phyloP scores from a whole-genome alignment of 805 yeast species.

The Barnettozyma populi region DNA sequence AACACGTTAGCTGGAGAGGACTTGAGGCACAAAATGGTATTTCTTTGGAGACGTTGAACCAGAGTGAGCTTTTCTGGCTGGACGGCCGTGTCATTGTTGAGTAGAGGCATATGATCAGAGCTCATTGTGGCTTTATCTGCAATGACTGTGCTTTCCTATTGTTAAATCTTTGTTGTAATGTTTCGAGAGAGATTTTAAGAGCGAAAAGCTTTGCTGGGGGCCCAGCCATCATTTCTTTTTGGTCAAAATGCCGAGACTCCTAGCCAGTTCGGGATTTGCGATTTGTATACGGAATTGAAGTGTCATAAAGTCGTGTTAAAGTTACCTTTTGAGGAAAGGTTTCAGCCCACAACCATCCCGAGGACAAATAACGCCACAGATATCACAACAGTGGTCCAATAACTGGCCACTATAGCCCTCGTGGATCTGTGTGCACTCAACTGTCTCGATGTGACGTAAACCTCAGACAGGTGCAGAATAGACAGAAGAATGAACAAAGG shows the following conservation, averaged over 20 bases:
- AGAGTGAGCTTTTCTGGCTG: conserved; percentile 3
- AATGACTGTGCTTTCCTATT: no score
- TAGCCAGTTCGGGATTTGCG: no score
- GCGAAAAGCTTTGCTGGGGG: no score
- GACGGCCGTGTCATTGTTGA: not conserved
- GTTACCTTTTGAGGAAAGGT: no score
- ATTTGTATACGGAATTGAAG: no score
- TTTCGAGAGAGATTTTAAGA: no score
- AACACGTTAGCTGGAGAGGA: conserved; percentile 74
- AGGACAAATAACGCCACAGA: not conserved
- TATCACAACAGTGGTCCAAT: not conserved
- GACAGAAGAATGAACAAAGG: conserved; percentile 26
- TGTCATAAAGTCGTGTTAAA: not conserved
- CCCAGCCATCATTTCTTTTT: no score
- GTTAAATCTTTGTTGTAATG: no score
- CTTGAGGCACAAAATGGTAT: conserved; percentile 29
- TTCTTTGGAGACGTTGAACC: conserved; percentile 16
- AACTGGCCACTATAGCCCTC: not conserved
- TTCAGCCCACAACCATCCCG: conserved; percentile 2
- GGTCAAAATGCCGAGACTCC: no score
- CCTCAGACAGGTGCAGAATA: conserved; percentile 3
- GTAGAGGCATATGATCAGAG: conserved; percentile 9
- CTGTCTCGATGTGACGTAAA: not conserved
- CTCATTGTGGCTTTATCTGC: not conserved
- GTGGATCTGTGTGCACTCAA: conserved; percentile 1